Conservation (phyloP, 345 rosid species). For the Lagerstroemia speciosa region DNA sequence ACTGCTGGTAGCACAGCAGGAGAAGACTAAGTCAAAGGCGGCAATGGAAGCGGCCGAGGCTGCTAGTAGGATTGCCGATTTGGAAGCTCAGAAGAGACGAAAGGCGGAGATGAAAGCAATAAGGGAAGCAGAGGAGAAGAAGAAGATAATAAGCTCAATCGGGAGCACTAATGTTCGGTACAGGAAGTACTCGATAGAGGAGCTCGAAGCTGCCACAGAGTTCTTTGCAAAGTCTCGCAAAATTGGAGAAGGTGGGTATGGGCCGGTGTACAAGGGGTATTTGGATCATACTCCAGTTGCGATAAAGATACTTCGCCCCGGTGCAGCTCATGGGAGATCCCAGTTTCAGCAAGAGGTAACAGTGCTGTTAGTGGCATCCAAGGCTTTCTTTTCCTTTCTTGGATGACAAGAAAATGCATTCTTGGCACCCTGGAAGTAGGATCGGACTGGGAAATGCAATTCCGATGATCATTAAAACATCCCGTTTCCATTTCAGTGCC, state of each 20-base stretch:
- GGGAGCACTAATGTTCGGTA: conserved; percentile 51
- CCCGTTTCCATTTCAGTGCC: no score
- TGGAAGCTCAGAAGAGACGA: conserved; percentile 63
- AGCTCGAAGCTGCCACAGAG: conserved; percentile 77
- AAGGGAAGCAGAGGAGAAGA: conserved; percentile 64
- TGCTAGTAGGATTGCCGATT: conserved; percentile 65
- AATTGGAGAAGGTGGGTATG: conserved; percentile 95
- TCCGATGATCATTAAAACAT: no score
- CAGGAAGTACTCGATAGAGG: conserved; percentile 72
- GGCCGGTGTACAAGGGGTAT: conserved; percentile 72
- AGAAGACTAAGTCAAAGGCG: conserved; percentile 73
- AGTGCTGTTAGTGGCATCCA: background rate
- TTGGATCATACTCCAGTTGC: conserved; percentile 87
- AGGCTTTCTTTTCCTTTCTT: background rate
- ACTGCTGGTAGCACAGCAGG: conserved; percentile 60
- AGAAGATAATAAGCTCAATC: conserved; percentile 47
- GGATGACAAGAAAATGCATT: background rate
- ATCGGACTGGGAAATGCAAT: background rate
- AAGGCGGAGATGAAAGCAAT: conserved; percentile 70
- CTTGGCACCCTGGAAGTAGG: background rate
- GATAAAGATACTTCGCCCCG: conserved; percentile 72
- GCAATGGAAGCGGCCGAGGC: conserved; percentile 88
- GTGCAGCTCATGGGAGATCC: conserved; percentile 85
- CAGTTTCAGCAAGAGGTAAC: conserved; percentile 93
- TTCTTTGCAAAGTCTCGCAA: conserved; percentile 47